phyloP scores from a whole-genome alignment of 2,329 filamentous ascomycete genomes.

The Venturia nashicola region DNA sequence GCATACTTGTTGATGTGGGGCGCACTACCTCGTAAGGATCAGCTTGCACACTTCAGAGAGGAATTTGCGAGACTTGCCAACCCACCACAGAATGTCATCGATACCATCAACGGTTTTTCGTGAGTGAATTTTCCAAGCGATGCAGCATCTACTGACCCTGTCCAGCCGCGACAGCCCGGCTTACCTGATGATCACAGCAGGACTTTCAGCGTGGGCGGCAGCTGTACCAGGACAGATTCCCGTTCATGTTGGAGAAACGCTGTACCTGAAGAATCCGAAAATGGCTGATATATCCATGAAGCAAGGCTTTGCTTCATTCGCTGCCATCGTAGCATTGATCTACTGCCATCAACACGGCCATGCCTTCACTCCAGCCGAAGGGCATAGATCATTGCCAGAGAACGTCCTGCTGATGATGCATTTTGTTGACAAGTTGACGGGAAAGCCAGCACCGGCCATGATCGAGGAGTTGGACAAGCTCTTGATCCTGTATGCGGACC shows the following conservation, averaged over 20 bases:
- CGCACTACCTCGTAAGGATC: background rate
- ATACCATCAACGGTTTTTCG: background rate
- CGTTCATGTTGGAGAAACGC: constrained; percentile 19
- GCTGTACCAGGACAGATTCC: constrained; percentile 9
- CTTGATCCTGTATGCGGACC: constrained; percentile 45
- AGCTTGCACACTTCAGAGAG: background rate
- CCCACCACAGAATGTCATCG: background rate
- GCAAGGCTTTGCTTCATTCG: constrained; percentile 39
- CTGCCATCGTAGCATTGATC: constrained; percentile 37
- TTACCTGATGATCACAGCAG: constrained; percentile 18
- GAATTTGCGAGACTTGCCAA: background rate
- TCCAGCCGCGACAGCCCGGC: background rate
- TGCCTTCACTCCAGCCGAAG: constrained; percentile 37
- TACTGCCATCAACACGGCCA: constrained; percentile 43
- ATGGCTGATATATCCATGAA: constrained; percentile 41
- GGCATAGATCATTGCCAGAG: constrained; percentile 32
- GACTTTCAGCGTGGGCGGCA: constrained; percentile 30
- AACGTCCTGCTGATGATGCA: constrained; percentile 46
- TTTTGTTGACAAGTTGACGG: constrained; percentile 35
- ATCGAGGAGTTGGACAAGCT: constrained; percentile 40
- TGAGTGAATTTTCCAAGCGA: background rate
- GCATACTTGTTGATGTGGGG: background rate
- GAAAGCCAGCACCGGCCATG: constrained; percentile 37
- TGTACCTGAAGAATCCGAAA: constrained; percentile 34
- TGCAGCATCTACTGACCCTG: background rate